Evolutionary conservation across 441 rosid species (phyloP).

Genomic region (Manihot esculenta): DNA sequence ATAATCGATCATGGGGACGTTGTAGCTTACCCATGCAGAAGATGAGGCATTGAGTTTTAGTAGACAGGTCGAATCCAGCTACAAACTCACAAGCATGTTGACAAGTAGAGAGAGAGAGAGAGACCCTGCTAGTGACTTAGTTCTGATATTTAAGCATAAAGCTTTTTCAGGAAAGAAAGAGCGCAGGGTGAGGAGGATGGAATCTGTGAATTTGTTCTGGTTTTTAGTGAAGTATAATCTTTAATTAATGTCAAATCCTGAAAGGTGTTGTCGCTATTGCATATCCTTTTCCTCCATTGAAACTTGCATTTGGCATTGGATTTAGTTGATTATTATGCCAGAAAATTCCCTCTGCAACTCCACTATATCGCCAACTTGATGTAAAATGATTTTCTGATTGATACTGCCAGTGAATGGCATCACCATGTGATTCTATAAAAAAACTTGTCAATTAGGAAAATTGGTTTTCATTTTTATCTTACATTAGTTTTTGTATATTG

Average conservation of each 20-base stretch:
- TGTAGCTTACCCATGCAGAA: slow-evolving; percentile 16
- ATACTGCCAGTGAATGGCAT: slow-evolving; percentile 32
- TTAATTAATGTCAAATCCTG: slow-evolving; percentile 37
- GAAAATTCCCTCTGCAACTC: slow-evolving; percentile 42
- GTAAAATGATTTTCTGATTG: slow-evolving; percentile 26
- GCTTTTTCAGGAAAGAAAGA: neutral
- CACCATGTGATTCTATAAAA: slow-evolving; percentile 41
- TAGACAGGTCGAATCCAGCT: slow-evolving; percentile 22
- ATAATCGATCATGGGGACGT: slow-evolving; percentile 15
- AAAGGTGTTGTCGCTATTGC: slow-evolving; percentile 48
- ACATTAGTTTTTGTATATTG: slow-evolving; percentile 30
- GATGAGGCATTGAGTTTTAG: slow-evolving; percentile 12
- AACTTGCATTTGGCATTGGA: slow-evolving; percentile 44
- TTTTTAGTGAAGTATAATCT: slow-evolving; percentile 48
- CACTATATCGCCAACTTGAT: slow-evolving; percentile 48
- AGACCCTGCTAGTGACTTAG: too few species aligned
- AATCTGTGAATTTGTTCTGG: slow-evolving; percentile 52
- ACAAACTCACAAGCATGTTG: slow-evolving; percentile 14
- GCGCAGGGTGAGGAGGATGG: slow-evolving; percentile 31
- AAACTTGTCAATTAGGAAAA: slow-evolving; percentile 39
- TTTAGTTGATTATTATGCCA: slow-evolving; percentile 25
- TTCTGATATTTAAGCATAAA: too few species aligned
- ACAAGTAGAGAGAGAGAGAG: slow-evolving; percentile 17
- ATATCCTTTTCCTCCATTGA: slow-evolving; percentile 42
- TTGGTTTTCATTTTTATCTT: neutral